These are phyloP conservation scores for Beauveria medogensis DNA, from an alignment of 2,329 filamentous ascomycete species.

Conservation along the genomic window DNA sequence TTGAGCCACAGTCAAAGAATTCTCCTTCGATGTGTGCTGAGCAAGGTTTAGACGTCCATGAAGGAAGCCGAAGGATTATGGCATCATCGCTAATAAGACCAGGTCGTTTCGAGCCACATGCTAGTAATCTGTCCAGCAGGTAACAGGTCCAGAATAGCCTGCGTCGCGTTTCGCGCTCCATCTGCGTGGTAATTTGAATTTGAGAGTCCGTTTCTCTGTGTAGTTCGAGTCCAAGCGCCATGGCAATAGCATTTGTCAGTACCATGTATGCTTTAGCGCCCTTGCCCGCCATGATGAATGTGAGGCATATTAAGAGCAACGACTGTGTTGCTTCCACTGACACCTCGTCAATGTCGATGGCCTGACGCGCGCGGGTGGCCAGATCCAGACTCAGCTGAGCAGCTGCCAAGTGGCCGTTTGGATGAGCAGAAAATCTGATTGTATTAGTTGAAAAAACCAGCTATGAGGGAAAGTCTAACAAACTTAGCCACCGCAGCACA, in stretches of 20 bases:
- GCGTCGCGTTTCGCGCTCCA: slow-evolving; percentile 68
- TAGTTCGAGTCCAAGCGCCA: slow-evolving; percentile 74
- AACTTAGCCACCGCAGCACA: slow-evolving; percentile 57
- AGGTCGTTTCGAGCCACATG: slow-evolving; percentile 73
- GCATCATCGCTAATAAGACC: slow-evolving; percentile 73
- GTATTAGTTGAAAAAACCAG: slow-evolving; percentile 16
- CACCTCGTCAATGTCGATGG: slow-evolving; percentile 73
- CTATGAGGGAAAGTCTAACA: slow-evolving; percentile 12
- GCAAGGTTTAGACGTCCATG: slow-evolving; percentile 57
- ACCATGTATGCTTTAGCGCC: slow-evolving; percentile 86
- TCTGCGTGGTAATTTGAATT: slow-evolving; percentile 47
- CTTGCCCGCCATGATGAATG: slow-evolving; percentile 68
- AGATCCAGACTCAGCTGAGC: slow-evolving; percentile 65
- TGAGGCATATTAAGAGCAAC: slow-evolving; percentile 64
- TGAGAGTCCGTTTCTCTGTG: slow-evolving; percentile 66
- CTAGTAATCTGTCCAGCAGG: slow-evolving; percentile 73
- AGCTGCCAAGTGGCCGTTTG: slow-evolving; percentile 58
- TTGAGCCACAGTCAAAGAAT: slow-evolving; percentile 73
- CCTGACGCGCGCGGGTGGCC: slow-evolving; percentile 57
- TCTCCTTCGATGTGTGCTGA: slow-evolving; percentile 64
- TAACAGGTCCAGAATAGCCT: slow-evolving; percentile 89
- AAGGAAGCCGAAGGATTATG: slow-evolving; percentile 66
- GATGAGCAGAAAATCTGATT: slow-evolving; percentile 59
- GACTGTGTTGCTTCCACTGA: slow-evolving; percentile 71
- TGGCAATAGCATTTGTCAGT: slow-evolving; percentile 71